Conservation (phyloP, 1,284 basidiomycete species). For the Coniferiporia weirii region DNA sequence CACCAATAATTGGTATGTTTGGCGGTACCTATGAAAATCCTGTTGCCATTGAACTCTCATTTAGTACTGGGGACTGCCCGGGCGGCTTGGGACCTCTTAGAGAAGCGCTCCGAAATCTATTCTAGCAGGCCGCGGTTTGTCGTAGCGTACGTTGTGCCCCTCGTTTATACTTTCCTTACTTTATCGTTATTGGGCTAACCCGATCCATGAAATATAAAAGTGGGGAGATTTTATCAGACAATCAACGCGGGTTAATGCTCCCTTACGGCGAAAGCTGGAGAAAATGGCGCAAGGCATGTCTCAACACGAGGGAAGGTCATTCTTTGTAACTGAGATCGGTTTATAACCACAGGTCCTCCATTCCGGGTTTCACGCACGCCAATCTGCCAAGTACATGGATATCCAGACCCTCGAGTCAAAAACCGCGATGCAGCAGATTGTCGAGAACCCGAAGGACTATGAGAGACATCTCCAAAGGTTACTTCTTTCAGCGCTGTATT, state of each 20-base stretch:
- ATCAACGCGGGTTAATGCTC: constrained; percentile 45
- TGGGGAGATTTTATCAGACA: constrained; percentile 44
- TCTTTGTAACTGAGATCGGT: no score
- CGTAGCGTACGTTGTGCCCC: constrained; percentile 29
- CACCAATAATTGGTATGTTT: constrained; percentile 36
- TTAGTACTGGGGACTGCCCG: constrained; percentile 44
- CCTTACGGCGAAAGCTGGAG: constrained; percentile 43
- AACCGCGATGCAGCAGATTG: constrained; percentile 38
- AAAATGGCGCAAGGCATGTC: constrained; percentile 42
- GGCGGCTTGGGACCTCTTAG: constrained; percentile 48
- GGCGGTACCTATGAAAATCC: no score
- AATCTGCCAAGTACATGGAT: constrained; percentile 39
- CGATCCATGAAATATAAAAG: constrained; percentile 20
- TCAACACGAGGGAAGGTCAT: no score
- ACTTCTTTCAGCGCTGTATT: background rate
- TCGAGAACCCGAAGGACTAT: constrained; percentile 36
- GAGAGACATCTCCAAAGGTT: constrained; percentile 42
- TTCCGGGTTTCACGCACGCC: constrained; percentile 36
- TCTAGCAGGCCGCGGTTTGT: constrained; percentile 47
- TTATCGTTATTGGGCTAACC: background rate
- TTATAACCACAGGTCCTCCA: constrained; percentile 47
- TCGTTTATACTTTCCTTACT: background rate
- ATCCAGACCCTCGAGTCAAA: constrained; percentile 50
- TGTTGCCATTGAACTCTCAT: background rate
- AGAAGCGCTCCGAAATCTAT: constrained; percentile 47